Percentiles rank a stretch among this genome's conserved stretches.
Conservation (phyloP, 75 land plant genomes). For the Adiantum capillusveneris region DNA sequence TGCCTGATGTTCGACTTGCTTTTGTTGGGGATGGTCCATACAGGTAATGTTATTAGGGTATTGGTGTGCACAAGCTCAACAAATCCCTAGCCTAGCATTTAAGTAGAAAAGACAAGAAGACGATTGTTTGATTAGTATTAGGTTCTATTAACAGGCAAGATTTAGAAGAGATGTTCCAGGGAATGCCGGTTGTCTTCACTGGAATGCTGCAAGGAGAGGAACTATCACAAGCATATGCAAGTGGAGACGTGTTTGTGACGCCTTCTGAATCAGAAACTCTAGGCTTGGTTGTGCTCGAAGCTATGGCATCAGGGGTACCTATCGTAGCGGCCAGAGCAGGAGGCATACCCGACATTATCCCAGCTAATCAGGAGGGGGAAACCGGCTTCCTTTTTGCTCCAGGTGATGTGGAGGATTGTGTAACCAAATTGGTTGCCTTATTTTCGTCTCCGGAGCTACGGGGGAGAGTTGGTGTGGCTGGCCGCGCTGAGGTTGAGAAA, state of each 20-base stretch:
- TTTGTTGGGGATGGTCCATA: constrained; percentile 97
- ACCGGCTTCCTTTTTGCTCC: constrained; percentile 79
- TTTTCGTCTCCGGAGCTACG: constrained; percentile 41
- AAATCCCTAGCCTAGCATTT: no score
- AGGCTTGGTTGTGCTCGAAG: constrained; percentile 90
- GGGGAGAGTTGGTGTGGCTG: constrained; percentile 62
- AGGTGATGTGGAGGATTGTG: constrained; percentile 86
- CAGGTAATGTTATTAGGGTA: constrained; percentile 66
- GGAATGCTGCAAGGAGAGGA: constrained; percentile 94
- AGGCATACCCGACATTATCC: constrained; percentile 89
- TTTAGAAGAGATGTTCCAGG: constrained; percentile 74
- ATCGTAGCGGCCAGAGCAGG: constrained; percentile 96
- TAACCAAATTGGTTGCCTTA: constrained; percentile 51
- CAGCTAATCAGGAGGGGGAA: constrained; percentile 68
- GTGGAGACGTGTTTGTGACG: constrained; percentile 91
- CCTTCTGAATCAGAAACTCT: constrained; percentile 98
- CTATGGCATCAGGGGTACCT: constrained; percentile 98
- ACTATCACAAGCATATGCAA: constrained; percentile 96
- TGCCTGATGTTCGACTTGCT: constrained; percentile 83
- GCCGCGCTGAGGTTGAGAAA: constrained; percentile 88
- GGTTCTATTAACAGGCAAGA: constrained; percentile 48
- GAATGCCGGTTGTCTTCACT: constrained; percentile 92
- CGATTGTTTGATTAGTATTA: no score
- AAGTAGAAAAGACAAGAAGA: no score
- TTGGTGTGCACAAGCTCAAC: no score